Evolutionary conservation across 192 early-diverging fungal genomes (phyloP), one percentile per base, ranked within the genome.

Genomic region (Coemansia sp.): DNA sequence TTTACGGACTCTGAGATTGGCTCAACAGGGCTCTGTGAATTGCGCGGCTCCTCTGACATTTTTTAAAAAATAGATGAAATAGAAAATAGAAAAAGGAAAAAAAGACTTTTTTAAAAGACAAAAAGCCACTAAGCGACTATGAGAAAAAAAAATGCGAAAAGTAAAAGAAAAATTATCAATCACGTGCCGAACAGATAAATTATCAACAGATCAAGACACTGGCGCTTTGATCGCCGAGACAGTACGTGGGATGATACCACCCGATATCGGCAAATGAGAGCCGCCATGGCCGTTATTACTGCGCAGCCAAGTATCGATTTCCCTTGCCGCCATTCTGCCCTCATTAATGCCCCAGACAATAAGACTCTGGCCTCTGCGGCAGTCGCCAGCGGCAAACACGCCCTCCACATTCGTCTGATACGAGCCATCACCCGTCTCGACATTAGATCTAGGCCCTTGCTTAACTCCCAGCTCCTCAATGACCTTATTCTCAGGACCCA

Each of bases 301-400:
- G 76, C 88, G 88, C 72, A 99, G 76, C 76, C 83, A 88, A 64
- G 90, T 69, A 73, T 99, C 97, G 30, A 98, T 87, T 76, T 98
- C 94, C 38, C 96, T 87, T 10, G 97, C 97, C 55, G 91, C 91
- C 85, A 95, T 90, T 50, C 97, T 89, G 55, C 97, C 97, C 80
- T 99, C 97, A 78, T 96, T 97, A 81, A 99, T 98, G 74, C 93
- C 97, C 94, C 95, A 96, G 38, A 99, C 97, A 73, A 99, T 95
- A 60, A 99, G 81, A 37, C 88, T 90, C 87, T 97, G 95, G 13
- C 97, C 97, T 23, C 97, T 88, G 52, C 97, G 91, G 80, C 95
- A 96, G 86, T 99, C 97, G 69, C 97, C 97, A 14, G 97, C 97
- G 28, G 97, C 97, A 84, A 90, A 99, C 26, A 99, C 93, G 46